Evolutionary conservation across 495 filamentous ascomycete genomes (phyloP).

Genomic region (Sordaria brevicollis): DNA sequence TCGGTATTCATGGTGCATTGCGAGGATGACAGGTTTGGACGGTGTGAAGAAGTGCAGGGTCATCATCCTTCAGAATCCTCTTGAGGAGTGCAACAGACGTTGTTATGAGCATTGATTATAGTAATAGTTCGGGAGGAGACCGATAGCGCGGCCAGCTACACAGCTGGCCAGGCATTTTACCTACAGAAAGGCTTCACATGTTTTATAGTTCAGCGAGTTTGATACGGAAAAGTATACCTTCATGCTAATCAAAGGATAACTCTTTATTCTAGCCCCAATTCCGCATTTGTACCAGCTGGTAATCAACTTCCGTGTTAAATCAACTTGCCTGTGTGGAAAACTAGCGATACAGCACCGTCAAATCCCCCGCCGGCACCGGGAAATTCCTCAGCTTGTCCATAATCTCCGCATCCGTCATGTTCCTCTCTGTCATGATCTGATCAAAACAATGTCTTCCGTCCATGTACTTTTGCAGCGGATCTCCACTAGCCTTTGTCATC

Average conservation of each 20-base stretch:
- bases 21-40: background rate
- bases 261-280: no score
- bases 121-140: background rate
- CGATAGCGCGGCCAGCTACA: no score
- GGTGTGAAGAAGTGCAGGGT: background rate
- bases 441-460: slow-evolving; percentile 82
- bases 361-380: slow-evolving; percentile 31
- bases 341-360: slow-evolving; percentile 40
- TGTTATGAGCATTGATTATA: background rate
- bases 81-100: background rate
- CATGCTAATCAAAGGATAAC: no score
- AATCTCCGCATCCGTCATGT: slow-evolving; percentile 48
- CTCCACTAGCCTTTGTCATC: slow-evolving; percentile 15
- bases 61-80: background rate
- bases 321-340: no score
- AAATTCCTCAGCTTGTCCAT: slow-evolving; percentile 38
- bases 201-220: no score
- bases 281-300: no score
- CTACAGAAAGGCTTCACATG: no score
- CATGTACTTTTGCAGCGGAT: slow-evolving; percentile 52
- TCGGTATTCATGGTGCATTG: background rate
- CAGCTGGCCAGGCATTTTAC: no score
- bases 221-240: no score
- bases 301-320: no score
- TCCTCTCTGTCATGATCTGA: slow-evolving; percentile 76